These are phyloP conservation scores for Monilinia laxa DNA, from an alignment of 2,329 filamentous ascomycete species.

Conservation along the genomic window DNA sequence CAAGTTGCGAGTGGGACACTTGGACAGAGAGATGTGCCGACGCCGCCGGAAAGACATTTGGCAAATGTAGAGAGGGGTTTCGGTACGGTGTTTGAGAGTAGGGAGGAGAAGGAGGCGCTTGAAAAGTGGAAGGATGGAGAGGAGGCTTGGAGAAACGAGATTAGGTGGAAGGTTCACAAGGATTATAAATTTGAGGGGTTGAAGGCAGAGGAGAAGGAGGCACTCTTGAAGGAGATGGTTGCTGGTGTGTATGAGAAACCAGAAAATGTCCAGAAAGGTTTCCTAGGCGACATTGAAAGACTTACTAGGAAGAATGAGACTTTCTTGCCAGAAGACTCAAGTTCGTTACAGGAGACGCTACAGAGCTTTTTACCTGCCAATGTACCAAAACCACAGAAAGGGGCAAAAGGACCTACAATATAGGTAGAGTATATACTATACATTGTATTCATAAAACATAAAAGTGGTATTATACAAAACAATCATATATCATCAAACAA, in stretches of 20 bases:
- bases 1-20: conserved; percentile 33
- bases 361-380: conserved; percentile 32
- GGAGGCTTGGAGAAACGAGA: conserved; percentile 8
- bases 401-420: conserved; percentile 11
- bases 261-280: conserved; percentile 21
- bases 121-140: conserved; percentile 20
- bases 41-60: conserved; percentile 28
- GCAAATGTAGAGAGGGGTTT: conserved; percentile 28
- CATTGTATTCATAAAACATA: conserved; percentile 18
- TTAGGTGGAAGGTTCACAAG: conserved; percentile 14
- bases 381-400: conserved; percentile 9
- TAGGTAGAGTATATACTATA: conserved; percentile 23
- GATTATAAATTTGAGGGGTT: conserved; percentile 23
- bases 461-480: conserved; percentile 29
- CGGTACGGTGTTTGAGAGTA: conserved; percentile 36
- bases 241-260: conserved; percentile 38
- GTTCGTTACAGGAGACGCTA: conserved; percentile 37
- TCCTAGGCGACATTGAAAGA: conserved; percentile 32
- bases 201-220: conserved; percentile 28
- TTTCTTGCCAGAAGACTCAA: conserved; percentile 36
- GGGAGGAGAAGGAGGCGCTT: conserved; percentile 27
- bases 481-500: conserved; percentile 16
- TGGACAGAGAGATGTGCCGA: conserved; percentile 22
- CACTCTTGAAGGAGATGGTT: conserved; percentile 34
- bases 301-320: conserved; percentile 39